A percentile compares a stretch with the other conserved stretches of the same genome.
These are phyloP conservation scores for Physaria fendleri DNA, from an alignment of 345 rosid species.

Conservation along the genomic window DNA sequence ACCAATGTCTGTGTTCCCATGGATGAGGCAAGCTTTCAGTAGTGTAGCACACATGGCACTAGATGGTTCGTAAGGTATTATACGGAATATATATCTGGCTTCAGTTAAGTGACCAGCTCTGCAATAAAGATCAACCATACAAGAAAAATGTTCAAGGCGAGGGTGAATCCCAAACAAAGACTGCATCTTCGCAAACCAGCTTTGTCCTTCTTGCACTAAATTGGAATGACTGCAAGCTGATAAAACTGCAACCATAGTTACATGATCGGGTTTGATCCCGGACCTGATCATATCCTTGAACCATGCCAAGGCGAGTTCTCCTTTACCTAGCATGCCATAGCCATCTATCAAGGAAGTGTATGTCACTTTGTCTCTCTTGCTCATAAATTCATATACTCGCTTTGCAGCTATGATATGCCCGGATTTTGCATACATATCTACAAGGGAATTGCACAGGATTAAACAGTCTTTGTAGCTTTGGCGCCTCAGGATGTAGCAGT, in stretches of 20 bases:
- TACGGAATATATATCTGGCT: conserved; percentile 42
- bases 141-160: conserved; percentile 54
- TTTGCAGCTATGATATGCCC: conserved; percentile 46
- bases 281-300: conserved; percentile 48
- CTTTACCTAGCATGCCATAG: conserved; percentile 59
- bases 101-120: conserved; percentile 55
- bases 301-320: conserved; percentile 39
- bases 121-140: conserved; percentile 73
- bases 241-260: conserved; percentile 75
- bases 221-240: conserved; percentile 84
- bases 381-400: conserved; percentile 51
- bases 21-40: conserved; percentile 52
- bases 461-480: conserved; percentile 36
- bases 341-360: conserved; percentile 74
- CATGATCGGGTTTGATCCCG: conserved; percentile 56
- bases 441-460: conserved; percentile 61
- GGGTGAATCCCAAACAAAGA: conserved; percentile 42
- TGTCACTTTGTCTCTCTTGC: conserved; percentile 57
- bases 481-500: conserved; percentile 56
- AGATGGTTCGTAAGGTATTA: conserved; percentile 47
- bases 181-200: conserved; percentile 44
- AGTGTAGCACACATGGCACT: conserved; percentile 73
- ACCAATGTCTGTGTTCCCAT: conserved; percentile 50
- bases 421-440: conserved; percentile 71
- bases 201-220: conserved; percentile 46